Conservation (phyloP, 225 moss, liverwort and hornwort species). For the Pseudoscleropodium purum region DNA sequence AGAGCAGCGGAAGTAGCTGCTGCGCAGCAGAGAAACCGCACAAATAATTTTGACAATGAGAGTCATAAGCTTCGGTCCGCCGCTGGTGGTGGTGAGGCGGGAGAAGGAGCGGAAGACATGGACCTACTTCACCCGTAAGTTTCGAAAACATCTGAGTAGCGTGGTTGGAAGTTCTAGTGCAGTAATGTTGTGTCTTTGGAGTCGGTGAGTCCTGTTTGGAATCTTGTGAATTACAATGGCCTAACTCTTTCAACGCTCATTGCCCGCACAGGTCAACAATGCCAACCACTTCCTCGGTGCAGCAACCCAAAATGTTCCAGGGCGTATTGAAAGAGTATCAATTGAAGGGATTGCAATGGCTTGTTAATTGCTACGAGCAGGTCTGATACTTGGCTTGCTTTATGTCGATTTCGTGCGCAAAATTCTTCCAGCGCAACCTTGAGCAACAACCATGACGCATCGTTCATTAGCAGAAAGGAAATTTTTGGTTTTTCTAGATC, state of each 20-base stretch:
- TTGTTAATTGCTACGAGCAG: conserved; percentile 99
- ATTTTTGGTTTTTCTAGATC: not conserved
- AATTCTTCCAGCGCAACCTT: not conserved
- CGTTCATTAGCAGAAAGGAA: not conserved
- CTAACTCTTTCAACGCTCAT: not conserved
- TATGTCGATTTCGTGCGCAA: not conserved
- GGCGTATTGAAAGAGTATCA: conserved; percentile 93
- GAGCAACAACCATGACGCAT: not conserved
- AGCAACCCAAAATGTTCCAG: conserved; percentile 88
- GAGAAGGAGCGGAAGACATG: conserved; percentile 64
- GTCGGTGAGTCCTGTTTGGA: not conserved
- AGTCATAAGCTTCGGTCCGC: conserved; percentile 71
- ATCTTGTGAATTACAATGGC: not conserved
- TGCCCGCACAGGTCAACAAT: conserved; percentile 66
- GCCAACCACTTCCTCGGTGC: conserved; percentile 87
- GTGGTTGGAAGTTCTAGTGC: not conserved
- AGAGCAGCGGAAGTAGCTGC: conserved; percentile 70
- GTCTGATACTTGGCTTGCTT: conserved; percentile 6
- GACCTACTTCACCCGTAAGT: conserved; percentile 88
- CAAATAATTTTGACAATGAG: conserved; percentile 69
- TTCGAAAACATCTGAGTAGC: not conserved
- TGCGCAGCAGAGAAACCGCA: conserved; percentile 59
- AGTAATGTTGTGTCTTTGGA: not conserved
- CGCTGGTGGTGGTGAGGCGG: conserved; percentile 22
- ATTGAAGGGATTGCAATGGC: conserved; percentile 95